Evolutionary conservation across 805 yeast genomes (phyloP), one percentile per base, ranked within the genome.

Genomic region (Saccharomycopsis lassenensis): DNA sequence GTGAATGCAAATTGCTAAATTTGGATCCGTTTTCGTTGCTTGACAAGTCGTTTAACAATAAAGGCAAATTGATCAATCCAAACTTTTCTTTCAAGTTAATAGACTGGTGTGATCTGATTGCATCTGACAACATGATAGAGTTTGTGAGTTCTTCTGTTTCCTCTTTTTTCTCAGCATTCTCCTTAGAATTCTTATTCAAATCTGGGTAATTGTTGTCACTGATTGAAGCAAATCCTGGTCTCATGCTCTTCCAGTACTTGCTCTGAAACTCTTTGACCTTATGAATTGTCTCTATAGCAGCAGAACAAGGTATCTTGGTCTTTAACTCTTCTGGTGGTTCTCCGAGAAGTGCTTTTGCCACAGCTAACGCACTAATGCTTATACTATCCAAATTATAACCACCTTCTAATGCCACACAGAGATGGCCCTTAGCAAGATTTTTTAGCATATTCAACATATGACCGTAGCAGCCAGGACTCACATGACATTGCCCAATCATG

Each of bases 341-440:
- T 4, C 98, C 98, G 14, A 91, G 68, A 31, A 91, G 63, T 0
- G 82, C 89, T 54, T 86, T 85, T 3, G 95, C 81, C 4, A 91
- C 96, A 1, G 91, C 89, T 33, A 91, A 61, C 0, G 97, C 98
- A 41, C 94, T 80, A 31, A 72, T 74, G 17, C 95, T 83, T 44
- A 87, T 91, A 2, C 96, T 73, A 50, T 86, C 95, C 40, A 91
- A 64, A 52, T 85, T 89, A 56, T 91, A 91, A 1, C 99, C 99
- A 46, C 99, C 99, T 65, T 91, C 99, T 26, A 91, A 63, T 4
- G 85, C 80, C 4, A 86, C 95, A 31, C 93, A 82, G 31, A 91
- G 52, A 48, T 82, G 84, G 2, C 98, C 98, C 48, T 71, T 71
- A 2, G 96, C 95, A 29, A 91, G 60, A 26, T 84, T 74, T 57